Percentiles rank a stretch among this genome's conserved stretches.
These are phyloP conservation scores for Penicillium sp. DNA, from an alignment of 2,329 filamentous ascomycete species.

Conservation along the genomic window DNA sequence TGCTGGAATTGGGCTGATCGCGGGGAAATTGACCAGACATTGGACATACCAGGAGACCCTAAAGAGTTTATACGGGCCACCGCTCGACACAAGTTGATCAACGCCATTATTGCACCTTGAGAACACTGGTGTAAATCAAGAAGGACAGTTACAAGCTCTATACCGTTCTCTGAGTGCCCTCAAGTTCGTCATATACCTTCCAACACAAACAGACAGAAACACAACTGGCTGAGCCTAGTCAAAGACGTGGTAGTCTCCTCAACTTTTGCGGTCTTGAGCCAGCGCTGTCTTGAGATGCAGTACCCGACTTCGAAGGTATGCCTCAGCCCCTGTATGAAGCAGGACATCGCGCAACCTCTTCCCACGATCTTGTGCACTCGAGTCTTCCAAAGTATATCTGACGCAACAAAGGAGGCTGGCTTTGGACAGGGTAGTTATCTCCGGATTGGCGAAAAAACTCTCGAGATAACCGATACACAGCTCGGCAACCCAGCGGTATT, in stretches of 20 bases:
- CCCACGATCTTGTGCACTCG: background rate
- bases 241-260: background rate
- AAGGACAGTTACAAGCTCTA: background rate
- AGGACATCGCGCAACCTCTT: background rate
- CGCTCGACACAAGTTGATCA: background rate
- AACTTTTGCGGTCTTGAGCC: background rate
- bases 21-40: background rate
- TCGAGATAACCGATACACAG: background rate
- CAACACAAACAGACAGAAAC: background rate
- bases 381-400: background rate
- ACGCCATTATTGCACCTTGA: conserved; percentile 9
- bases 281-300: background rate
- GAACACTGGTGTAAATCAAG: background rate
- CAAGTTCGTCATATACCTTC: background rate
- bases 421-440: background rate
- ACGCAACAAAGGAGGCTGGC: background rate
- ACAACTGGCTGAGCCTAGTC: background rate
- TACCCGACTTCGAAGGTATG: background rate
- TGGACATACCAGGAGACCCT: background rate
- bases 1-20: background rate
- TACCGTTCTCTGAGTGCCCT: conserved; percentile 4
- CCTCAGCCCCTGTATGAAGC: background rate
- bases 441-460: background rate
- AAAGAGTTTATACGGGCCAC: background rate
- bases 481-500: background rate